These are phyloP conservation scores for Boechera retrofracta DNA, from an alignment of 345 rosid genomes.

Conservation along the genomic window DNA sequence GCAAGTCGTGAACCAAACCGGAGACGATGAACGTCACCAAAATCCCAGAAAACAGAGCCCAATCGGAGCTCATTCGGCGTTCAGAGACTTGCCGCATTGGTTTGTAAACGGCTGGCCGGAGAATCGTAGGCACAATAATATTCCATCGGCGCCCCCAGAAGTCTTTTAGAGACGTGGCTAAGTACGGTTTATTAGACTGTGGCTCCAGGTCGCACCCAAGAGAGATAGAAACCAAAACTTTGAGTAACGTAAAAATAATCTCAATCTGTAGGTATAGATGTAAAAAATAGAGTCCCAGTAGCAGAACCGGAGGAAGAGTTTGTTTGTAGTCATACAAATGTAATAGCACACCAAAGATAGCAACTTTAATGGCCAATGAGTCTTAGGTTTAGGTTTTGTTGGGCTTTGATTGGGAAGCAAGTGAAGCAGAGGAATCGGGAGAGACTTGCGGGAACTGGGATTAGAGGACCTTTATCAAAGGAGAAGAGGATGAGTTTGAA, in stretches of 20 bases:
- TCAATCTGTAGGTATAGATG: background rate
- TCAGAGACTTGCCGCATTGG: background rate
- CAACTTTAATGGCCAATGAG: background rate
- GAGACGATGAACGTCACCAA: constrained; percentile 43
- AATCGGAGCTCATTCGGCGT: background rate
- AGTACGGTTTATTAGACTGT: background rate
- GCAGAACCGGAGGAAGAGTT: background rate
- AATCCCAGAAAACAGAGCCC: constrained; percentile 20
- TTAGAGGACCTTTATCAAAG: background rate
- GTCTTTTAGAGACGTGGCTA: background rate
- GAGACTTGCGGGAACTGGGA: background rate
- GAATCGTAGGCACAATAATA: background rate
- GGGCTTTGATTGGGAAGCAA: background rate
- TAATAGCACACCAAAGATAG: background rate
- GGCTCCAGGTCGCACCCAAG: background rate
- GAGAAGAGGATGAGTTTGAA: background rate
- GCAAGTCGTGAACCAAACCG: constrained; percentile 44
- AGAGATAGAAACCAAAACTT: background rate
- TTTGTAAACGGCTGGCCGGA: background rate
- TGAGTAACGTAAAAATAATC: background rate
- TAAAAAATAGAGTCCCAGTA: background rate
- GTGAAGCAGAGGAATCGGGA: background rate
- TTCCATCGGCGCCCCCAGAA: background rate
- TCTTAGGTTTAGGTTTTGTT: background rate
- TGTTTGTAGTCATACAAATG: background rate